Conservation (phyloP, 345 rosid species). For the Corchorus olitorius region DNA sequence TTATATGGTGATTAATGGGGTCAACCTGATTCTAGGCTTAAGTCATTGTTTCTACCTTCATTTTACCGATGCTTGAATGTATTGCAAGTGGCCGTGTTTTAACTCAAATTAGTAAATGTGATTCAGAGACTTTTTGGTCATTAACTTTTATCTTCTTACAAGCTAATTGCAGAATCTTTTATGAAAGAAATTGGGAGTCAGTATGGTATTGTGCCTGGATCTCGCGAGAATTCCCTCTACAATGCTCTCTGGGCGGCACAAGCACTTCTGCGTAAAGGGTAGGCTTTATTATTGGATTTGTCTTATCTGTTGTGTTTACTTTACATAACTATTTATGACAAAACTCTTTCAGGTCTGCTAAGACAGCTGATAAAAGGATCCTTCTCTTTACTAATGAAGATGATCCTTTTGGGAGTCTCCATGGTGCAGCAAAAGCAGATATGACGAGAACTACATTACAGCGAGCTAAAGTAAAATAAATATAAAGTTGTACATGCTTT, state of each 20-base stretch:
- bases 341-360: constrained; percentile 66
- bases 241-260: constrained; percentile 98
- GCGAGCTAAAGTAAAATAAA: constrained; percentile 75
- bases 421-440: constrained; percentile 73
- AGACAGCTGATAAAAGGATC: constrained; percentile 80
- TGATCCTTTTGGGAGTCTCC: constrained; percentile 84
- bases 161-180: constrained; percentile 65
- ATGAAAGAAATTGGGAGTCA: constrained; percentile 80
- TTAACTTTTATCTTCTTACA: neutral
- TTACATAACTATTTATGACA: constrained; percentile 26
- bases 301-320: neutral
- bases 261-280: constrained; percentile 97
- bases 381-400: constrained; percentile 91
- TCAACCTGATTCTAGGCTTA: constrained; percentile 7
- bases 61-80: neutral
- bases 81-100: neutral
- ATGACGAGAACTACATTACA: constrained; percentile 91
- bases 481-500: constrained; percentile 21
- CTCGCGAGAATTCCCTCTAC: constrained; percentile 91
- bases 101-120: neutral
- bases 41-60: neutral
- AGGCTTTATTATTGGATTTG: constrained; percentile 19
- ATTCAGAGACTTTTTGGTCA: neutral
- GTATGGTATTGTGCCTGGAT: constrained; percentile 74
- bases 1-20: constrained; percentile 6